These are phyloP conservation scores for Chenopodium berlandieri DNA, from an alignment of 148 eudicot genomes.

Conservation along the genomic window DNA sequence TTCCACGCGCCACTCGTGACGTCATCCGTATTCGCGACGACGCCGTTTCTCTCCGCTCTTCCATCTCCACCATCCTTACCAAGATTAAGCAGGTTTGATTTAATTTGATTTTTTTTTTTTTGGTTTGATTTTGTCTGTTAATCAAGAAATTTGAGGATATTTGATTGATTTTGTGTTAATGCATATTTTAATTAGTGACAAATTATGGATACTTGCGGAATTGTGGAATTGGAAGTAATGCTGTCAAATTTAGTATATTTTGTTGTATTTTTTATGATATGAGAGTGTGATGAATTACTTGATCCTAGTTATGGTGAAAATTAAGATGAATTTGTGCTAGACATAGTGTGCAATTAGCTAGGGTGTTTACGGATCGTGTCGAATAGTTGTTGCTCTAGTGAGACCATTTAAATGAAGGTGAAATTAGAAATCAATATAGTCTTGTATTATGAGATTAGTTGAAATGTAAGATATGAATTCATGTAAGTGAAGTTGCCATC, in stretches of 20 bases:
- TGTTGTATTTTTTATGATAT: neutral
- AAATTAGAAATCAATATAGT: neutral
- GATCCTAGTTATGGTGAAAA: slow-evolving; percentile 2
- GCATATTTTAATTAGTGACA: too few relatives aligned
- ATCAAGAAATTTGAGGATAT: neutral
- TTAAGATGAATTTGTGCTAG: neutral
- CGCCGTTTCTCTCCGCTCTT: slow-evolving; percentile 68
- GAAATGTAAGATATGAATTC: neutral
- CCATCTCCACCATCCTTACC: slow-evolving; percentile 61
- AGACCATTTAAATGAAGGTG: neutral
- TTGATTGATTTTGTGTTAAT: neutral
- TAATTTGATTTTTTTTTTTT: neutral
- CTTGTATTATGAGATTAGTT: neutral
- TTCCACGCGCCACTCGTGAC: slow-evolving; percentile 94
- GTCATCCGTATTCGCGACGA: slow-evolving; percentile 88
- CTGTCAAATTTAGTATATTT: neutral
- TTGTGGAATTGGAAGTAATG: neutral
- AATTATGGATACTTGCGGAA: too few relatives aligned
- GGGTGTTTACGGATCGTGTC: neutral
- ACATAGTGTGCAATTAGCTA: neutral
- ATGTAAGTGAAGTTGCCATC: neutral
- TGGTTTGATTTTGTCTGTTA: neutral
- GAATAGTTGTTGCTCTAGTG: neutral
- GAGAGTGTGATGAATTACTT: neutral
- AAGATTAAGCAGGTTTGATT: slow-evolving; percentile 61